These are phyloP conservation scores for Neopestalotiopsis clavispora DNA, from an alignment of 2,329 filamentous ascomycete species.

Conservation along the genomic window DNA sequence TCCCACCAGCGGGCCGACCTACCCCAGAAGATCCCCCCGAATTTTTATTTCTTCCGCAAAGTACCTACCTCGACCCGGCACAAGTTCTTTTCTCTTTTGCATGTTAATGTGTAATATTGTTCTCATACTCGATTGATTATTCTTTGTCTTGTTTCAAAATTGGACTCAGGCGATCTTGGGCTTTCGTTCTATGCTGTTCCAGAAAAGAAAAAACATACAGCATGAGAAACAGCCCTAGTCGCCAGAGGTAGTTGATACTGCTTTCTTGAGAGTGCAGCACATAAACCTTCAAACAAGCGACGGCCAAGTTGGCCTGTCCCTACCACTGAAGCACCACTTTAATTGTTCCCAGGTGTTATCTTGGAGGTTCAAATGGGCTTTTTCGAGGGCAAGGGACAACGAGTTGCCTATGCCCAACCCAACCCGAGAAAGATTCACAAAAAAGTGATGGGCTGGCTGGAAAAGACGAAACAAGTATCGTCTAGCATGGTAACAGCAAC, in stretches of 20 bases:
- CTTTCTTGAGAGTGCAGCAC: too few relatives aligned
- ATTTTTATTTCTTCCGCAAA: not conserved
- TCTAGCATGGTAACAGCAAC: not conserved
- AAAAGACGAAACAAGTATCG: conserved; percentile 18
- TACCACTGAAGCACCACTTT: not conserved
- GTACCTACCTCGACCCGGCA: not conserved
- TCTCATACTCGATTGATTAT: too few relatives aligned
- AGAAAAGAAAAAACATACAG: too few relatives aligned
- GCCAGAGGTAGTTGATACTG: too few relatives aligned
- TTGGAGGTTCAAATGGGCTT: conserved; percentile 1
- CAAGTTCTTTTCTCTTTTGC: too few relatives aligned
- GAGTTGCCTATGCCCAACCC: conserved; percentile 9
- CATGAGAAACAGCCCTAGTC: too few relatives aligned
- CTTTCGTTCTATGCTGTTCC: too few relatives aligned
- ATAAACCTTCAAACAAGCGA: too few relatives aligned
- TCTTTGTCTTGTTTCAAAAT: too few relatives aligned
- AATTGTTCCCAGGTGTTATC: not conserved
- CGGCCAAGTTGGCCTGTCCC: not conserved
- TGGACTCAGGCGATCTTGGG: too few relatives aligned
- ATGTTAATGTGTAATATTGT: too few relatives aligned
- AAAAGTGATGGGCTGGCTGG: conserved; percentile 21
- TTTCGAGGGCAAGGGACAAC: not conserved
- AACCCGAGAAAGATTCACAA: conserved; percentile 13
- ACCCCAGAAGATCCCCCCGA: conserved; percentile 8
- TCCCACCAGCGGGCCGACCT: conserved; percentile 15